Conservation (phyloP, 345 rosid species). For the Passiflora organensis region DNA sequence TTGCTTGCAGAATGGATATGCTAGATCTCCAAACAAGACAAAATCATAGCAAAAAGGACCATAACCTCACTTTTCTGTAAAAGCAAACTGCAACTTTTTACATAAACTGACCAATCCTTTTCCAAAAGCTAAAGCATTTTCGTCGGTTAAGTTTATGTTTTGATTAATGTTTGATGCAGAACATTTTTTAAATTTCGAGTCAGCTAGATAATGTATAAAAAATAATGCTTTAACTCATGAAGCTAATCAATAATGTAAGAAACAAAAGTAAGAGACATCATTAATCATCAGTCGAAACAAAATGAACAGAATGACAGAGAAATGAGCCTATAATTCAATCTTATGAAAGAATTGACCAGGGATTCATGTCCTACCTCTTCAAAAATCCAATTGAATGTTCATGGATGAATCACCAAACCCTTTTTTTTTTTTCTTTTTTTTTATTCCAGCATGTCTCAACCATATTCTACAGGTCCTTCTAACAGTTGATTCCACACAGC, state of each 20-base stretch:
- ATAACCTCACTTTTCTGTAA: neutral
- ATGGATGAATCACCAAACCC: neutral
- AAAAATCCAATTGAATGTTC: conserved; percentile 9
- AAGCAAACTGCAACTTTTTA: conserved; percentile 5
- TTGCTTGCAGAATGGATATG: neutral
- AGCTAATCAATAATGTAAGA: neutral
- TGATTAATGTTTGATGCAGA: neutral
- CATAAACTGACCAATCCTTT: conserved; percentile 11
- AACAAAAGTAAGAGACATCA: neutral
- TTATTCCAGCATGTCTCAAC: neutral
- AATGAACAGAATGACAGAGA: neutral
- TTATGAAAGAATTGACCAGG: neutral
- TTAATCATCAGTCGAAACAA: neutral
- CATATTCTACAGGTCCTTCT: conserved; percentile 7
- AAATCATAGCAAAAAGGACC: conserved; percentile 1
- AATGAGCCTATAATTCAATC: neutral
- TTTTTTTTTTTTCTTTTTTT: too few relatives aligned
- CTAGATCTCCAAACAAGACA: conserved; percentile 1
- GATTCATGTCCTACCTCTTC: neutral
- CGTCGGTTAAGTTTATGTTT: neutral
- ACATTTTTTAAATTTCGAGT: neutral
- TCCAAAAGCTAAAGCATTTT: conserved; percentile 18
- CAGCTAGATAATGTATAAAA: too few relatives aligned
- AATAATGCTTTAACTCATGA: neutral
- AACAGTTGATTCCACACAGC: conserved; percentile 44